phyloP scores from a whole-genome alignment of 2,329 filamentous ascomycete species.

The Nannizziopsis arthrosporioides region DNA sequence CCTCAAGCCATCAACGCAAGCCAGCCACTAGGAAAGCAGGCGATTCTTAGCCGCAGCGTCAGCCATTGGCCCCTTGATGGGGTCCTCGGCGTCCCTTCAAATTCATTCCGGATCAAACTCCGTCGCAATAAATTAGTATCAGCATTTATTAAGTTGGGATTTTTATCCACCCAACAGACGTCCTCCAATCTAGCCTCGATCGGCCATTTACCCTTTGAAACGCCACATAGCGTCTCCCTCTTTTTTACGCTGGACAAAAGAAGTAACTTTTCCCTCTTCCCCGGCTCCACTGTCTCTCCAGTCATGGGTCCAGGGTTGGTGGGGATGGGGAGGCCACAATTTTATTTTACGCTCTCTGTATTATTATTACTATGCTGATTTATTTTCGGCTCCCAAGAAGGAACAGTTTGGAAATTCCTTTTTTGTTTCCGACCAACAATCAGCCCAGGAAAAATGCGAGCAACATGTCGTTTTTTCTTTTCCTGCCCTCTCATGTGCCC shows the following conservation, averaged over 20 bases:
- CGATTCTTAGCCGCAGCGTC: slow-evolving; percentile 2
- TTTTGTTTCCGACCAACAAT: not conserved
- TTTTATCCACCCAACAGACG: slow-evolving; percentile 2
- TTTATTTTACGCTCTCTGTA: not conserved
- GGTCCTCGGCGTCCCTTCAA: slow-evolving; percentile 1
- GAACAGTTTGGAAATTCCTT: not conserved
- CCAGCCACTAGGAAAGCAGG: slow-evolving; percentile 7
- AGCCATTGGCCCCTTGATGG: not conserved
- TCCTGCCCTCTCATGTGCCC: not conserved
- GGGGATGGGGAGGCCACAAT: not conserved
- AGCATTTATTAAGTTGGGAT: not conserved
- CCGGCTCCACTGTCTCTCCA: slow-evolving; percentile 13
- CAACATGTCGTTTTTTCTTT: not conserved
- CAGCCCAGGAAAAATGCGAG: not conserved
- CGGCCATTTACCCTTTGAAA: slow-evolving; percentile 6
- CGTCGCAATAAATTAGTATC: not conserved
- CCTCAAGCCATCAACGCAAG: not conserved
- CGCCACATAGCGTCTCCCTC: slow-evolving; percentile 12
- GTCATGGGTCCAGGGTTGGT: slow-evolving; percentile 9
- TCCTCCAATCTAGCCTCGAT: slow-evolving; percentile 6
- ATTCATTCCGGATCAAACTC: slow-evolving; percentile 6
- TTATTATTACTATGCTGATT: not conserved
- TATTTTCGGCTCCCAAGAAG: not conserved
- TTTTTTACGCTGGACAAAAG: slow-evolving; percentile 5
- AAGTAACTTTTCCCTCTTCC: slow-evolving; percentile 12